A percentile compares a stretch with the other conserved stretches of the same genome.
phyloP scores from a whole-genome alignment of 2,329 filamentous ascomycete species.

The Allantophomopsis cytisporea region DNA sequence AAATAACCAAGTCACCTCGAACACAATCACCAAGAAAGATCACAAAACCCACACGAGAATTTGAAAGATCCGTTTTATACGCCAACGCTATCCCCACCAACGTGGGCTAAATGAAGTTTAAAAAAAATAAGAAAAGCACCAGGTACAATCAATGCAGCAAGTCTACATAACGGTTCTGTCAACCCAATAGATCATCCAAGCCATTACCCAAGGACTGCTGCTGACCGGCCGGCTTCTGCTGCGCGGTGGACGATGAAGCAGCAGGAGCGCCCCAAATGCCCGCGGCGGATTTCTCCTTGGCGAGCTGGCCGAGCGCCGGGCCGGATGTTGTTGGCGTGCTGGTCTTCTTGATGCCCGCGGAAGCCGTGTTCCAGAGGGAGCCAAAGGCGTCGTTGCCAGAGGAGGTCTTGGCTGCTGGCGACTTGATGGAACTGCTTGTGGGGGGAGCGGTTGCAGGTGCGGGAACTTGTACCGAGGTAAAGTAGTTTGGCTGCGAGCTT shows the following conservation, averaged over 20 bases:
- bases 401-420: constrained; percentile 36
- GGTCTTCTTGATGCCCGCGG: constrained; percentile 62
- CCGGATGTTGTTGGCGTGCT: constrained; percentile 45
- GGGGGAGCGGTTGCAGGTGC: constrained; percentile 15
- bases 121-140: too few relatives aligned
- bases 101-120: too few relatives aligned
- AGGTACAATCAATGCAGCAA: too few relatives aligned
- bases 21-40: too few relatives aligned
- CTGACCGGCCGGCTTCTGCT: constrained; percentile 10
- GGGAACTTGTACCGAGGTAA: constrained; percentile 58
- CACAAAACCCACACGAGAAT: too few relatives aligned
- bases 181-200: constrained; percentile 31
- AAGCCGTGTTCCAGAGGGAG: constrained; percentile 61
- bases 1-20: too few relatives aligned
- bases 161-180: constrained; percentile 1
- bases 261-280: constrained; percentile 81
- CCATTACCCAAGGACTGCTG: constrained; percentile 22
- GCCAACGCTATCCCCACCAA: too few relatives aligned
- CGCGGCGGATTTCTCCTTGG: constrained; percentile 94
- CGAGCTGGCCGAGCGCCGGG: constrained; percentile 80
- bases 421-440: constrained; percentile 25
- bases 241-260: constrained; percentile 8
- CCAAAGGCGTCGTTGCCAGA: constrained; percentile 78
- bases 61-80: too few relatives aligned
- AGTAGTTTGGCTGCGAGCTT: constrained; percentile 82